Percentiles rank a stretch among this genome's conserved stretches.
These are phyloP conservation scores for Annulohypoxylon stygium DNA, from an alignment of 495 filamentous ascomycete genomes.

Conservation along the genomic window DNA sequence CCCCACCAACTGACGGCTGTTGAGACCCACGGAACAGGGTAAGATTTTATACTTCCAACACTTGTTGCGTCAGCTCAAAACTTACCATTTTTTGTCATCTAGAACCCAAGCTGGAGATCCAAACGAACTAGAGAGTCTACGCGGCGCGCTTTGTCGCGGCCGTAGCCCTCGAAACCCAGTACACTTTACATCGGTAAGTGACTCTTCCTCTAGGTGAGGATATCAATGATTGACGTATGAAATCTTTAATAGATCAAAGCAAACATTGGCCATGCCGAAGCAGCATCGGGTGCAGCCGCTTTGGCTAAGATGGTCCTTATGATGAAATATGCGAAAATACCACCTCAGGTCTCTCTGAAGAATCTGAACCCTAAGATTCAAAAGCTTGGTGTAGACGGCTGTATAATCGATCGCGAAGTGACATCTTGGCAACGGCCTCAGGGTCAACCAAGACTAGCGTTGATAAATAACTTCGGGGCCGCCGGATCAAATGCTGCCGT, in stretches of 20 bases:
- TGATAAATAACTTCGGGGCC: constrained; percentile 57
- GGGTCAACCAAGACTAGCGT: constrained; percentile 47
- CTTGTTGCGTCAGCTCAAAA: not conserved
- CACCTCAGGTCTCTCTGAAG: constrained; percentile 57
- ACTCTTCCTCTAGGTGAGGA: not conserved
- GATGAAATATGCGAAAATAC: constrained; percentile 58
- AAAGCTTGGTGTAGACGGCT: constrained; percentile 17
- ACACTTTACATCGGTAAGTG: constrained; percentile 38
- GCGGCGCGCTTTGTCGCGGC: constrained; percentile 46
- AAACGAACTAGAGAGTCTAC: constrained; percentile 19
- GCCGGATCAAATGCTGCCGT: constrained; percentile 43
- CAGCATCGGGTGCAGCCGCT: constrained; percentile 56
- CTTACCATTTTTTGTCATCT: not conserved
- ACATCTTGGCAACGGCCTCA: constrained; percentile 37
- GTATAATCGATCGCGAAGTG: constrained; percentile 14
- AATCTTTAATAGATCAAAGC: constrained; percentile 54
- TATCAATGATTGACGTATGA: not conserved
- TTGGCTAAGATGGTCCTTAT: constrained; percentile 63
- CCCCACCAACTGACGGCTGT: constrained; percentile 29
- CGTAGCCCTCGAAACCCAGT: constrained; percentile 51
- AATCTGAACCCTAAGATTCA: constrained; percentile 54
- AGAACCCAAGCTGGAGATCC: constrained; percentile 56
- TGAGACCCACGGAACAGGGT: constrained; percentile 60
- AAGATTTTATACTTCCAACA: not conserved
- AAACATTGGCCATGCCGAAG: constrained; percentile 63